These are phyloP conservation scores for Guadua angustifolia DNA, from an alignment of 176 grass and related monocot species.

Conservation along the genomic window DNA sequence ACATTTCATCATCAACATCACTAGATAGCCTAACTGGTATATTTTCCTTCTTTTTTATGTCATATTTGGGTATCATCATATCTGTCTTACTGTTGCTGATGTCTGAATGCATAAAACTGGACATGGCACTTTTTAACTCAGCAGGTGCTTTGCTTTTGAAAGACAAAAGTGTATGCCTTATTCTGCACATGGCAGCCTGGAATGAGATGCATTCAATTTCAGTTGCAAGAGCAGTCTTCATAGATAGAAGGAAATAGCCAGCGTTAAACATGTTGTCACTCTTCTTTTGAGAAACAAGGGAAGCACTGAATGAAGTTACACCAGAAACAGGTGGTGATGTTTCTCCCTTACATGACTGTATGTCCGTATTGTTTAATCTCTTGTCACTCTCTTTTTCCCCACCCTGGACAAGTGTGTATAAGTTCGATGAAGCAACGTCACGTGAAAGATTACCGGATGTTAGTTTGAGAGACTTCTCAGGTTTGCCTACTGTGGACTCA, in stretches of 20 bases:
- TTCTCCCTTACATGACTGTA: constrained; percentile 61
- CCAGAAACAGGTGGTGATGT: constrained; percentile 55
- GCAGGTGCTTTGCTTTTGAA: constrained; percentile 61
- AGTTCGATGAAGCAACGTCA: constrained; percentile 57
- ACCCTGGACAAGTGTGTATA: constrained; percentile 83
- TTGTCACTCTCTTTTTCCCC: constrained; percentile 62
- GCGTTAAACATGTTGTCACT: constrained; percentile 65
- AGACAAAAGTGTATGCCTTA: constrained; percentile 86
- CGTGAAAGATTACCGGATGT: constrained; percentile 44
- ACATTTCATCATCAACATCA: constrained; percentile 81
- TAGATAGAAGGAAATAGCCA: constrained; percentile 70
- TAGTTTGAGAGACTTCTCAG: constrained; percentile 55
- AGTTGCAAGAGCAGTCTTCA: constrained; percentile 82
- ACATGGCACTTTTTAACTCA: constrained; percentile 52
- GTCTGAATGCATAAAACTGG: constrained; percentile 54
- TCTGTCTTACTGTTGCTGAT: constrained; percentile 53
- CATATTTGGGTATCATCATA: constrained; percentile 46
- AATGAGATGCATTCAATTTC: constrained; percentile 89
- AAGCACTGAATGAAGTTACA: constrained; percentile 59
- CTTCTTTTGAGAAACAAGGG: constrained; percentile 63
- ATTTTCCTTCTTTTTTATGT: constrained; percentile 82
- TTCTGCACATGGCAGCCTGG: constrained; percentile 91
- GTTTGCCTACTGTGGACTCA: constrained; percentile 67
- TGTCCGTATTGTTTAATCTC: constrained; percentile 46
- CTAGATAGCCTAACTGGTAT: constrained; percentile 74